Evolutionary conservation across 371 early-diverging fungal genomes (phyloP).

Genomic region (Mortierella sp.): DNA sequence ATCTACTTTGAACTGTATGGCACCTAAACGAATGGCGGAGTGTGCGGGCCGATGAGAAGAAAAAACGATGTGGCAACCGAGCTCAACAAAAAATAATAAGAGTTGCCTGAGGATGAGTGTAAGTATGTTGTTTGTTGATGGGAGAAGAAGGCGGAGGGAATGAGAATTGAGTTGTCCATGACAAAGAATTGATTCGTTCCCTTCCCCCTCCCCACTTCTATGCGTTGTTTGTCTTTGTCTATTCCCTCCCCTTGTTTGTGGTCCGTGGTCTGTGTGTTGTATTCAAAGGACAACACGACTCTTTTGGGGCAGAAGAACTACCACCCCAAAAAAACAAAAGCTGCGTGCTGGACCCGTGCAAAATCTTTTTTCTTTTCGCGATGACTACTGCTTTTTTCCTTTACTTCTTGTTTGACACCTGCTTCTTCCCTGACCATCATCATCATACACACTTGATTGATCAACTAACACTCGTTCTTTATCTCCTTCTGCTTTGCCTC

Average conservation of each 20-base stretch:
- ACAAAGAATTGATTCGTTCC: slow-evolving; percentile 8
- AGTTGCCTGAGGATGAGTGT: background rate
- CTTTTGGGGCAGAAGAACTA: background rate
- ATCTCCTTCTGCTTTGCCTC: background rate
- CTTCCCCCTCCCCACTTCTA: too few species aligned
- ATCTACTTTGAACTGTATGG: slow-evolving; percentile 10
- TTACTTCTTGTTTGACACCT: background rate
- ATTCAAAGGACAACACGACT: background rate
- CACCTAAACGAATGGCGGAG: slow-evolving; percentile 9
- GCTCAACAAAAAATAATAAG: background rate
- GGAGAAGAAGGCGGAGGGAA: background rate
- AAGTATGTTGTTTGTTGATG: background rate
- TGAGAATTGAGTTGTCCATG: background rate
- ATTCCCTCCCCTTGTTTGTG: background rate
- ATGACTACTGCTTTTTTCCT: background rate
- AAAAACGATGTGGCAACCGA: background rate
- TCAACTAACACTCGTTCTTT: background rate
- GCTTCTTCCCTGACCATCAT: background rate
- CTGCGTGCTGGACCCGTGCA: background rate
- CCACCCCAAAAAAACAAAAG: slow-evolving; percentile 2
- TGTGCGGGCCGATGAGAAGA: background rate
- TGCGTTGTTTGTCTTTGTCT: background rate
- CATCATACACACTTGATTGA: background rate
- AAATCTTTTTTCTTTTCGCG: background rate
- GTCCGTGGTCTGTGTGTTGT: slow-evolving; percentile 13